phyloP scores from a whole-genome alignment of 2,329 filamentous ascomycete genomes.

The Penicillium thymicola region DNA sequence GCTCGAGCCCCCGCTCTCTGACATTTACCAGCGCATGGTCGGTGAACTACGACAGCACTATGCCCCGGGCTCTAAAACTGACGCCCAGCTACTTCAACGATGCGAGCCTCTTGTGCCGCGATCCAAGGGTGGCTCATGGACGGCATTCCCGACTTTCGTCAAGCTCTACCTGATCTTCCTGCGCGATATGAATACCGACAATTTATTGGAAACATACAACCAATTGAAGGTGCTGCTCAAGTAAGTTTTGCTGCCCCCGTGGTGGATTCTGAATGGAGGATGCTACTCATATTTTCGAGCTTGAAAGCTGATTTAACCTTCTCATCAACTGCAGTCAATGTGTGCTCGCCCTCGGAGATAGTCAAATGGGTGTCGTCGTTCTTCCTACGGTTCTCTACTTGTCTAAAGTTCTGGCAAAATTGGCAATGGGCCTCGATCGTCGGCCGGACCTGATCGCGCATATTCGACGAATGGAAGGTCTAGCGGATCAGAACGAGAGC shows the following conservation, averaged over 20 bases:
- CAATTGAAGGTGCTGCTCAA: slow-evolving; percentile 70
- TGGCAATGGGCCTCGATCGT: slow-evolving; percentile 81
- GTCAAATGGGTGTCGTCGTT: slow-evolving; percentile 74
- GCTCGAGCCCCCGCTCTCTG: slow-evolving; percentile 68
- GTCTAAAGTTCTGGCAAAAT: slow-evolving; percentile 72
- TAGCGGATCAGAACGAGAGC: slow-evolving; percentile 55
- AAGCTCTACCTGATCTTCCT: slow-evolving; percentile 78
- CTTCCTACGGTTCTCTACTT: slow-evolving; percentile 80
- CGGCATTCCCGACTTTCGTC: slow-evolving; percentile 73
- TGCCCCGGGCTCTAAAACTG: slow-evolving; percentile 46
- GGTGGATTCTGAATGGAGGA: not conserved
- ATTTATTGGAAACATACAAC: slow-evolving; percentile 72
- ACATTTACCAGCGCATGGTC: slow-evolving; percentile 66
- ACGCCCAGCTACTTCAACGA: slow-evolving; percentile 55
- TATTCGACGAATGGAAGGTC: slow-evolving; percentile 46
- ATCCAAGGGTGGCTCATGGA: slow-evolving; percentile 67
- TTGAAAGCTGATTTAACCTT: slow-evolving; percentile 4
- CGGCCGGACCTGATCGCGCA: slow-evolving; percentile 72
- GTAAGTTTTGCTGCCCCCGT: slow-evolving; percentile 49
- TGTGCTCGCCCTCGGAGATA: slow-evolving; percentile 75
- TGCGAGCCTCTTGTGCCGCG: slow-evolving; percentile 64
- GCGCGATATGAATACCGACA: slow-evolving; percentile 72
- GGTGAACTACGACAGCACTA: slow-evolving; percentile 63
- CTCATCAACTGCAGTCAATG: slow-evolving; percentile 59
- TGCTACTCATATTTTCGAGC: not conserved